Evolutionary conservation across 2,329 filamentous ascomycete genomes (phyloP), one percentile per base, ranked within the genome.

Genomic region (Ceratocystis harringtonii): DNA sequence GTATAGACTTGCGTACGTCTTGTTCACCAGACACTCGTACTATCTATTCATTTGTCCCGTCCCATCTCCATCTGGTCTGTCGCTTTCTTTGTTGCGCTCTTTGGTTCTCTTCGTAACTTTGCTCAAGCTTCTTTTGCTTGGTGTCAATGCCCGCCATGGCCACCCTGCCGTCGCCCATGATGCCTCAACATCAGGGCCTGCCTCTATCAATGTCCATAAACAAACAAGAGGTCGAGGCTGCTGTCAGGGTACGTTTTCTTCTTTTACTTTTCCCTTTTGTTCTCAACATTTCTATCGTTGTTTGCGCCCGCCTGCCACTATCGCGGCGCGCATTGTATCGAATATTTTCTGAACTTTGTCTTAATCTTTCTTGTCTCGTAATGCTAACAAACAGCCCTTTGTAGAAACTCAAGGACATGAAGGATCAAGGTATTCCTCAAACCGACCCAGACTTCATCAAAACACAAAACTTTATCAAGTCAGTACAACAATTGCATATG

Each of bases 361-460:
- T 48, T 28, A 12, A 41, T 45, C 15, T 7, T 32, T 4, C 58
- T 43, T 8, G 12, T 48, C 48, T 19, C 45, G n/a, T 30, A 10
- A 10, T 50, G 58, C 55, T 66, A 66, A 62, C 65, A 28, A 44
- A 45, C 5, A 12, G 5, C 25, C 28, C 6, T 22, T 17, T 17
- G 17, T 22, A 96, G 92, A 91, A 90, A 81, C 94, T 89, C 70
- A 87, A 89, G 72, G 84, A 89, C 74, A 91, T 97, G 88, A 94
- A 92, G 76, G 83, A 89, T 65, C 82, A 87, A 71, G 92, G 92
- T 70, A 87, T 95, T 28, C 84, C 89, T 50, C 81, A 85, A 66
- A 87, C 82, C 66, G 91, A 97, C 72, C 92, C 92, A 58, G 92
- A 97, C 74, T 92, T 87, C 72, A 81, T 92, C 71, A 95, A 94